Evolutionary conservation across 2,329 filamentous ascomycete genomes (phyloP), one percentile per base, ranked within the genome.

Genomic region (Tympanopsis confertula): DNA sequence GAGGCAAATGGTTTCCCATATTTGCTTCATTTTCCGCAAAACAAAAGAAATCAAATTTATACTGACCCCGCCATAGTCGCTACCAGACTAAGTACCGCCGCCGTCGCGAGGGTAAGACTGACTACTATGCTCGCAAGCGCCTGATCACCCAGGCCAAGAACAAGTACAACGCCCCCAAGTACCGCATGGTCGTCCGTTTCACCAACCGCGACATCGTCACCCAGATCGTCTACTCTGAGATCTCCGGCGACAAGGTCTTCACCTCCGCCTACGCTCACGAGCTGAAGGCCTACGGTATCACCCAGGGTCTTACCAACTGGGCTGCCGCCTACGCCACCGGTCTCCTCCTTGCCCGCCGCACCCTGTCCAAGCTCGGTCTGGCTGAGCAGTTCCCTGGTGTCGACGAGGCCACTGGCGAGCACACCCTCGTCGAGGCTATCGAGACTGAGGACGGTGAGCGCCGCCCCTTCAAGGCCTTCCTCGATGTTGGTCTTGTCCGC

Each of bases 21-120:
- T n/a, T n/a, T n/a, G 33, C 39, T 36, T 24, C 32, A 13, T n/a
- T n/a, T n/a, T n/a, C n/a, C n/a, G n/a, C n/a, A n/a, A n/a, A n/a
- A n/a, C n/a, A n/a, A n/a, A n/a, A n/a, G n/a, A n/a, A n/a, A n/a
- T n/a, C n/a, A n/a, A 49, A 44, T 40, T 38, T 32, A 45, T 46
- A 44, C 37, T 37, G 33, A 40, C 45, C 33, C 13, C 24, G 24
- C 36, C 42, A 39, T 63, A 94, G 88, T 67, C 87, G 91, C 70
- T 98, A 84, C 80, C 91, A 98, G 78, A 95, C 91, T 65, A 98
- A 98, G 83, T 98, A 95, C 85, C 91, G 87, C 78, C 88, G 91
- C 66, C 82, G 91, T 69, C 80, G 86, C 54, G 63, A 82, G 60
- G 91, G 91, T 65, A 98, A 98, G 85, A 98, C 91, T 74, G 91